These are phyloP conservation scores for Aspergillus thermomutatus DNA, from an alignment of 2,329 filamentous ascomycete species.

Conservation along the genomic window DNA sequence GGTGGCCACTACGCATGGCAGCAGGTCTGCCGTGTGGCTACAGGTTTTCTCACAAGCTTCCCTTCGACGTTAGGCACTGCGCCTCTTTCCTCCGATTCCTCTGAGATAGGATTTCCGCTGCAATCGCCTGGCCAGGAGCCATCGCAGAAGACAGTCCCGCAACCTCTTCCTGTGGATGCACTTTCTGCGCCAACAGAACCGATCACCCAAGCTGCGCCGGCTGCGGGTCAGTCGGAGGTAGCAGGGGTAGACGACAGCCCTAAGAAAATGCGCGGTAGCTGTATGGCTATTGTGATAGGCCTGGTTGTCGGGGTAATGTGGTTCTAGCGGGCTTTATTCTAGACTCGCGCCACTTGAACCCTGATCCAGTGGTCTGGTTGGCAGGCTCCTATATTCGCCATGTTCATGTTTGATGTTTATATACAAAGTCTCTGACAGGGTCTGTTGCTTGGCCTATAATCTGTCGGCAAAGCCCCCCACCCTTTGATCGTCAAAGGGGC, in stretches of 20 bases:
- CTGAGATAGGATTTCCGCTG: background rate
- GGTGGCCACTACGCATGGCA: conserved; percentile 25
- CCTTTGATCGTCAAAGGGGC: background rate
- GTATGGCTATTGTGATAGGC: conserved; percentile 37
- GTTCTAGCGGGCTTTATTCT: conserved; percentile 22
- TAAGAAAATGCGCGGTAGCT: conserved; percentile 31
- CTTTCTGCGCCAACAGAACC: conserved; percentile 2
- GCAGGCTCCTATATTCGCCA: background rate
- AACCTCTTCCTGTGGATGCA: background rate
- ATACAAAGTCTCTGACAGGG: background rate
- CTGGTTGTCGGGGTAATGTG: conserved; percentile 36
- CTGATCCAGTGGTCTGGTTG: background rate
- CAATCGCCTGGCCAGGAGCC: background rate
- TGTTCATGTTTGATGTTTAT: background rate
- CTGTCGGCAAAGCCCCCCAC: too few relatives aligned
- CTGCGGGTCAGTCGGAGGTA: conserved; percentile 22
- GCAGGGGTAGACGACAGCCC: conserved; percentile 22
- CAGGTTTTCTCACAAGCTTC: conserved; percentile 10
- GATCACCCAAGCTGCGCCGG: conserved; percentile 7
- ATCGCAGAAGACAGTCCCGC: background rate
- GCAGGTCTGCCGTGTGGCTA: conserved; percentile 29
- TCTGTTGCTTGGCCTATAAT: background rate
- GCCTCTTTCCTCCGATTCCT: conserved; percentile 2
- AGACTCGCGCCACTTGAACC: background rate
- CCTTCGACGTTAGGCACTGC: background rate